Base-by-base conservation (phyloP, 75 land plant species). In the Picea glauca region DNA sequence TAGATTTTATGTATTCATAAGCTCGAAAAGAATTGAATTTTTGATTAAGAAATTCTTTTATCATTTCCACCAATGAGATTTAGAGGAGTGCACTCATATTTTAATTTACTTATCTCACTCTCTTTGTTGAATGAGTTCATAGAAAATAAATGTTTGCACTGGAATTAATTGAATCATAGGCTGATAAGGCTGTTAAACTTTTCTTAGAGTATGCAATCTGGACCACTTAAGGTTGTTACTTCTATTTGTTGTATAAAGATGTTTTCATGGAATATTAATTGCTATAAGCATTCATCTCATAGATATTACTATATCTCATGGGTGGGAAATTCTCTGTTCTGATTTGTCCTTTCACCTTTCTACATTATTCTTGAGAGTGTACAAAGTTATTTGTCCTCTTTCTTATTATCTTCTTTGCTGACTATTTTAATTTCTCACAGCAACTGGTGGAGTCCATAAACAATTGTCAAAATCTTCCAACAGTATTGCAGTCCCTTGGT, bases 401-500 rank as follows among this genome's bases (percentile, higher is more conserved):
- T 18, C 31, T 79, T 59, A 13, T 72, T 46, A 1, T 79, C 20
- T 21, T 74, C 30, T 13, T 2, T 38, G 18, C 13, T 76, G 26
- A 15, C 33, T 74, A 57, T 33, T 50, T 58, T 75, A 3, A 32
- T 72, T 67, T 40, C 20, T 72, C 9, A 18, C 89, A 91, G 93
- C 82, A 72, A 80, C 88, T 91, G 62, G 77, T 89, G 77, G 77
- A 78, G 43, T 84, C 87, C 46, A 85, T 91, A 12, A 61, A 40
- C 5, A 58, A 35, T 58, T 87, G 86, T 31, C 62, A 67, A 60
- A 82, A 89, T 77, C 74, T 90, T 38, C 85, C 92, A 31, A 89
- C 93, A 60, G 82, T 85, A 0, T 83, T 94, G 80, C 92, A 92
- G 83, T 92, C 97, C n/a, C 80, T 94, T 74, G 88, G 93, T 23